These are phyloP conservation scores for Arachnopeziza araneosa DNA, from an alignment of 2,329 filamentous ascomycete genomes.

Conservation along the genomic window DNA sequence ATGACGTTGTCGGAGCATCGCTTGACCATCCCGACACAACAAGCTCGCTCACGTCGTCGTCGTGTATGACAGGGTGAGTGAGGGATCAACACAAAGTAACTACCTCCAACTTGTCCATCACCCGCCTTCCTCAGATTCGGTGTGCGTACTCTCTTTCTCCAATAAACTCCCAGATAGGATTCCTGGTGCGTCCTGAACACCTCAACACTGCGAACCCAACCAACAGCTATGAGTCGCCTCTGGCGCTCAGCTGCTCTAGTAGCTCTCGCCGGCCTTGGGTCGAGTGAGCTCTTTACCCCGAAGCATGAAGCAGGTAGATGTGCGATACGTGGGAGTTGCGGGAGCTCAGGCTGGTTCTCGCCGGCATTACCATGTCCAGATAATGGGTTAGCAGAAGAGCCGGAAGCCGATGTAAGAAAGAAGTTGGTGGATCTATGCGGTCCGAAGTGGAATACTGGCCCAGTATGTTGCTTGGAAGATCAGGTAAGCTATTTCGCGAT, in stretches of 20 bases:
- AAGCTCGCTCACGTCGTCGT: too few relatives aligned
- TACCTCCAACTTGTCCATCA: background rate
- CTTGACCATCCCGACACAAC: background rate
- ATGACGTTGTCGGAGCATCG: background rate
- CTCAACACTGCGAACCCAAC: background rate
- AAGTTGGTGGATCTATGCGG: slow-evolving; percentile 84
- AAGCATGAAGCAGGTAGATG: slow-evolving; percentile 85
- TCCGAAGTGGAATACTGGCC: slow-evolving; percentile 73
- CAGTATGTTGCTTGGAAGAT: slow-evolving; percentile 77
- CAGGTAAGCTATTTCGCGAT: slow-evolving; percentile 51
- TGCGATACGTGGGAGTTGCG: slow-evolving; percentile 86
- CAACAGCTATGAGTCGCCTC: background rate
- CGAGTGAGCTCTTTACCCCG: slow-evolving; percentile 30
- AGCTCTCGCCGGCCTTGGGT: slow-evolving; percentile 19
- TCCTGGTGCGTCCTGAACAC: background rate
- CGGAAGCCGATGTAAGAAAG: slow-evolving; percentile 64
- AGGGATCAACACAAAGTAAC: background rate
- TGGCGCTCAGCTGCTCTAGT: slow-evolving; percentile 16
- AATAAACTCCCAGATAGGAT: background rate
- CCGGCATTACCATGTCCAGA: slow-evolving; percentile 88
- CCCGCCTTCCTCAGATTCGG: background rate
- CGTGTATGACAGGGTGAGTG: too few relatives aligned
- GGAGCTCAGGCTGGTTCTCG: slow-evolving; percentile 84
- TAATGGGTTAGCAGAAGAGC: slow-evolving; percentile 74
- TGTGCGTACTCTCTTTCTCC: background rate